Percentiles rank a stretch among this genome's conserved stretches.
These are phyloP conservation scores for Fusarium subtropicale DNA, from an alignment of 2,329 filamentous ascomycete genomes.

Conservation along the genomic window DNA sequence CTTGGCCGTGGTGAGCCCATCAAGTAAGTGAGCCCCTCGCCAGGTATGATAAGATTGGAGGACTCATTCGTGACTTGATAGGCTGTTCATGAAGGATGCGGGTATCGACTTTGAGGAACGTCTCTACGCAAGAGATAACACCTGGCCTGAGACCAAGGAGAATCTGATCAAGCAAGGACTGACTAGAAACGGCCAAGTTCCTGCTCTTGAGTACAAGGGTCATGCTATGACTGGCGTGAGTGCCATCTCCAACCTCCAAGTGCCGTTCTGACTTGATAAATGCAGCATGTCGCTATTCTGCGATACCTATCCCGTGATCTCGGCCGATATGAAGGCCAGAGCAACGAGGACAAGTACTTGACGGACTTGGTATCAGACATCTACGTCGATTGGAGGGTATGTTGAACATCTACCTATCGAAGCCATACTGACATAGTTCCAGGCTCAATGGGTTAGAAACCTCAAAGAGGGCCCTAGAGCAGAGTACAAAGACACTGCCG, in stretches of 20 bases:
- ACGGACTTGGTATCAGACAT: conserved; percentile 54
- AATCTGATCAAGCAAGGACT: conserved; percentile 15
- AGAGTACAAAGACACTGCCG: conserved; percentile 49
- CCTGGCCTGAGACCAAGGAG: conserved; percentile 13
- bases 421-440: background rate
- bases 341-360: conserved; percentile 52
- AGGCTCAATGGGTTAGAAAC: conserved; percentile 46
- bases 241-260: background rate
- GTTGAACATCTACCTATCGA: background rate
- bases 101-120: conserved; percentile 12
- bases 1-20: conserved; percentile 21
- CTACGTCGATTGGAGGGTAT: conserved; percentile 56
- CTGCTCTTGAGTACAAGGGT: conserved; percentile 22
- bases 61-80: accelerated
- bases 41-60: accelerated
- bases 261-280: background rate
- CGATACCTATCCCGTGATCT: conserved; percentile 53
- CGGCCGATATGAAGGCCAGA: conserved; percentile 52
- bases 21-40: background rate
- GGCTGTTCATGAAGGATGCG: conserved; percentile 5
- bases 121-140: background rate
- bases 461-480: conserved; percentile 38
- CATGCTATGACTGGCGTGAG: background rate
- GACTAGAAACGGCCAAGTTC: conserved; percentile 12
- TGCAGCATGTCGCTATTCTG: conserved; percentile 43